Evolutionary conservation across 1,284 basidiomycete species (phyloP), one percentile per base, ranked within the genome.

Genomic region (Cryptococcus sp.): DNA sequence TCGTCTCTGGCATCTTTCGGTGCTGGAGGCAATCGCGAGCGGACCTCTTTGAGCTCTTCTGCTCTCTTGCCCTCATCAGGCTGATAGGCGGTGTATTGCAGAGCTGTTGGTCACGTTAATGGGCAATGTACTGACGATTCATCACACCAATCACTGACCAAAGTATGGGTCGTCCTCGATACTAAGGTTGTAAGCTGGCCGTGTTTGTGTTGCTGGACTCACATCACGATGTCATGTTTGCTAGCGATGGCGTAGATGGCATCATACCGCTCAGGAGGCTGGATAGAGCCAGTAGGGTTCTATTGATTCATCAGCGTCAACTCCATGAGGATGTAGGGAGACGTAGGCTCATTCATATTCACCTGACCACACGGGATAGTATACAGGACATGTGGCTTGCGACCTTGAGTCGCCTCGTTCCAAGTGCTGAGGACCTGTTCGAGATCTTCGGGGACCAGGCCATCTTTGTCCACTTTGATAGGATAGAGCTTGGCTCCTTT

Each of bases 251-350:
- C 69, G 64, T 82, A 82, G 46, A 82, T 81, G 52, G 68, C 64
- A 53, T 70, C 69, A 48, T 81, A 77, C 42, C 81, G 70, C 55
- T 79, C 78, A 15, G 76, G 51, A 40, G 70, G 75, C 43, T 80
- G 64, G 7, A 78, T 80, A 25, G 77, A 75, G 13, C 81, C 81
- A 5, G 81, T 81, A 2, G 81, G 81, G 61, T 82, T 82, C 70
- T 82, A 79, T 3, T 16, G 5, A 77, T 27, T 17, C 80, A 45
- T 22, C 15, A 19, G 17, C 47, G 47, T 19, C 10, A 16, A 25
- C 35, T 41, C 13, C 22, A 17, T 22, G 15, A 51, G 11, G 39
- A n/a, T 17, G 22, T 40, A 1, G 30, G 46, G 53, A 17, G 30
- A 30, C 22, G 23, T 25, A 42, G 13, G 13, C 8, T 8, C 2